Conservation (phyloP, 2,329 filamentous ascomycete genomes). For the Fusarium sp. region DNA sequence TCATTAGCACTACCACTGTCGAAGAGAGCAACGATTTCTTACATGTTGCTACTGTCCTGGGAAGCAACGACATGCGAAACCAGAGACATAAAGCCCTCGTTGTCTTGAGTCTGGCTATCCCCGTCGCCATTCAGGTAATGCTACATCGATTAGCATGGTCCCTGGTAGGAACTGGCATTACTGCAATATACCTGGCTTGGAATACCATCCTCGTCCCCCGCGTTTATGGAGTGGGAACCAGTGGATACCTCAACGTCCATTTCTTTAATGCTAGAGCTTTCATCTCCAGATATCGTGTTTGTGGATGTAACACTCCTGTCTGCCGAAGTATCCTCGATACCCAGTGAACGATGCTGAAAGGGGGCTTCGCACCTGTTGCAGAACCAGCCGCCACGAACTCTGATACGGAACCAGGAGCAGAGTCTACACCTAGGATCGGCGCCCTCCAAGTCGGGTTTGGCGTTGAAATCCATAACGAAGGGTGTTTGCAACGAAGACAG, state of each 20-base stretch:
- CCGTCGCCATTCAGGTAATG: background rate
- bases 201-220: background rate
- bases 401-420: background rate
- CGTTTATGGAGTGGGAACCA: background rate
- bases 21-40: background rate
- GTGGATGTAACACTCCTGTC: background rate
- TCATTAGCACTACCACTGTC: background rate
- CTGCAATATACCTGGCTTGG: background rate
- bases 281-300: background rate
- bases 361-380: background rate
- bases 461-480: slow-evolving; percentile 1
- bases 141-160: slow-evolving; percentile 14
- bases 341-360: background rate
- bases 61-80: slow-evolving; percentile 1
- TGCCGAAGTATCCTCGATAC: too few relatives aligned
- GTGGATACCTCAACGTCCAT: background rate
- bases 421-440: background rate
- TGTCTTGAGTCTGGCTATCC: background rate
- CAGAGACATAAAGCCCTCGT: background rate
- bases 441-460: background rate
- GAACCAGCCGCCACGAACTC: background rate
- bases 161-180: background rate
- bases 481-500: too few relatives aligned
- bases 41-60: slow-evolving; percentile 9
- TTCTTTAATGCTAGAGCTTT: background rate